Evolutionary conservation across 2,329 filamentous ascomycete species (phyloP), one percentile per base, ranked within the genome.

Genomic region (Penicillium griseofulvum): DNA sequence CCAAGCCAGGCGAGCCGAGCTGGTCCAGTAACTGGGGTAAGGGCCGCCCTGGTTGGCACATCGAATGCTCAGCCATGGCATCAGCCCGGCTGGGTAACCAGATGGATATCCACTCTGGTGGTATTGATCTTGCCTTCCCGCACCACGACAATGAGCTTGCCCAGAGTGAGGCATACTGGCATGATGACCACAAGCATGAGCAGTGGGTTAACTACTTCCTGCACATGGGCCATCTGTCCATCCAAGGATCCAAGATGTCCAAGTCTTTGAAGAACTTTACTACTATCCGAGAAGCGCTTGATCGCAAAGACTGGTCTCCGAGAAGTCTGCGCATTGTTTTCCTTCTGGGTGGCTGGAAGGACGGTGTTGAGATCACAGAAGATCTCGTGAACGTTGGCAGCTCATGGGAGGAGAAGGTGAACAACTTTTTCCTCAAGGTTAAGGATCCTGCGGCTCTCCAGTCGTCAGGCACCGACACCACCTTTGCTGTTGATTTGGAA

Each of bases 131-230:
- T 50, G 87, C 88, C 0, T 96, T 96, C 73, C 91, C 92, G 0
- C 92, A 96, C 71, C 92, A 92, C 73, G 92, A 94, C 72, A 97
- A 96, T 65, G 93, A 96, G 72, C 76, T 96, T 62, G 91, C 91
- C 0, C 91, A 96, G 73, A 91, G 87, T 60, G 91, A 95, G 72
- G 91, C 90, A n/a, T 93, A 90, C 72, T 95, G 83, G 82, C 71
- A 75, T 14, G 64, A 66, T 16, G 71, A 76, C 41, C 72, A 73
- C 45, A 68, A 69, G 42, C 76, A 78, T 51, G 74, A 78, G 41
- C 90, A 90, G 56, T 96, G 93, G 93, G 89, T 96, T 48, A 96
- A 94, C 70, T 96, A 97, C 76, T 97, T 97, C 76, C 71, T 97
- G 16, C 93, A 97, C 70, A 97, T 95, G 88, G 93, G 93, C 0